These are phyloP conservation scores for Lactarius psammicola DNA, from an alignment of 768 basidiomycete species.

Conservation along the genomic window DNA sequence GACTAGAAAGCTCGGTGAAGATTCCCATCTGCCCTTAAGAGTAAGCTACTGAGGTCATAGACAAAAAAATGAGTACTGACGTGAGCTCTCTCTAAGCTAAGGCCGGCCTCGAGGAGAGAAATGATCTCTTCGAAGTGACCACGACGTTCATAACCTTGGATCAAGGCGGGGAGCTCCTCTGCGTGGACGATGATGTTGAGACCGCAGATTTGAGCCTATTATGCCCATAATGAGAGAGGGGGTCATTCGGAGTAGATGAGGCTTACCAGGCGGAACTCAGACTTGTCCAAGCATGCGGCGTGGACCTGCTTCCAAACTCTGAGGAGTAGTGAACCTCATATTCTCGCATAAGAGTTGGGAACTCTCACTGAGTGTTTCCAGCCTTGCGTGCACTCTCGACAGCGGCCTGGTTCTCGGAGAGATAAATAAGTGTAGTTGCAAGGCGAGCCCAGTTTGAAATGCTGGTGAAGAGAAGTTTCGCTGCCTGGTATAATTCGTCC, in stretches of 20 bases:
- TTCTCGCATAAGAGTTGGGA: background rate
- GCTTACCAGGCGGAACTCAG: slow-evolving; percentile 85
- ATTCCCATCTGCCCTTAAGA: slow-evolving; percentile 73
- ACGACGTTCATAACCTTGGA: slow-evolving; percentile 83
- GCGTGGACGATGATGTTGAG: slow-evolving; percentile 97
- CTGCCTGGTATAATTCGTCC: slow-evolving; percentile 95
- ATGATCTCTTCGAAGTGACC: slow-evolving; percentile 96
- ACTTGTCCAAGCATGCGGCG: slow-evolving; percentile 96
- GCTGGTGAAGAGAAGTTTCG: slow-evolving; percentile 91
- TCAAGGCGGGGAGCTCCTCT: slow-evolving; percentile 71
- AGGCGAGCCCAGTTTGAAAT: slow-evolving; percentile 99
- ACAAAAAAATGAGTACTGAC: slow-evolving; percentile 39
- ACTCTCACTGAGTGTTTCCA: slow-evolving; percentile 90
- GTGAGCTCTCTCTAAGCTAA: slow-evolving; percentile 96
- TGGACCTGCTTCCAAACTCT: slow-evolving; percentile 99
- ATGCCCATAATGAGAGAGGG: slow-evolving; percentile 22
- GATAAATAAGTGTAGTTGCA: slow-evolving; percentile 96
- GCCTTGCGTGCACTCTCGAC: slow-evolving; percentile 99
- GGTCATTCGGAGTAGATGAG: background rate
- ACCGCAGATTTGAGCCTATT: slow-evolving; percentile 95
- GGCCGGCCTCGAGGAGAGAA: slow-evolving; percentile 85
- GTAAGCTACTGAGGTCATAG: slow-evolving; percentile 4
- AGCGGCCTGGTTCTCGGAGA: slow-evolving; percentile 96
- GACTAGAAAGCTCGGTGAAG: slow-evolving; percentile 89
- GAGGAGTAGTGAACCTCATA: slow-evolving; percentile 22